Base-by-base conservation (phyloP, 768 basidiomycete species). In the Mycena crocata region DNA sequence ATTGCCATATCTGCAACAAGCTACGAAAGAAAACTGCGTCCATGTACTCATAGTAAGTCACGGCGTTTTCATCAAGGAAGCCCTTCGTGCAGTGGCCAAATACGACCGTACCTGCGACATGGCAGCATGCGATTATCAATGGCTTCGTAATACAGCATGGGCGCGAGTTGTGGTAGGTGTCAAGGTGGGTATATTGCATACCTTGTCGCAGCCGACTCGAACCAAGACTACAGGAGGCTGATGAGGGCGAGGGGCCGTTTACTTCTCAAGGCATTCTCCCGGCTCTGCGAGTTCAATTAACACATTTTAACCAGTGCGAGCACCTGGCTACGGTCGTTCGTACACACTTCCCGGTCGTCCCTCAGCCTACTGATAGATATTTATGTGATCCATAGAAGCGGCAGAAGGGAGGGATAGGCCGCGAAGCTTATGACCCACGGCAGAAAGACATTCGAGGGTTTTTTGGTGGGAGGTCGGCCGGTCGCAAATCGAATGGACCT, bases 381-480 rank as follows among this genome's bases (percentile, higher is more conserved):
- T 7, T 39, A 35, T 62, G 44, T 55, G 48, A 34, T 21, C 23
- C n/a, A 42, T 73, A 46, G 52, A 51, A 31, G 56, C 87, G 93
- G 5, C 93, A 95, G 75, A 87, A 84, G 64, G 93, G 92, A 3
- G 93, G 94, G 1, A 90, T 93, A 49, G 90, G 92, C 8, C 89
- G 87, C 50, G 75, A 85, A 15, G 86, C 90, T 1, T 85, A 90
- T 73, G 94, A 96, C 73, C 87, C 89, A 32, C 87, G 87, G 64
- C 94, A 96, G 75, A 83, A 86, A 67, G 88, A 91, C 73, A 91
- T 96, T 49, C 85, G 92, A 24, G 83, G 85, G 3, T 95, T 94
- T 82, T 93, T 95, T 70, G 84, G 85, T 40, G 83, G 85, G 64
- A 67, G 30, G 46, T 23, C 56, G 4, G 50, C n/a, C 28, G 24